Evolutionary conservation across 768 basidiomycete species (phyloP), one percentile per base, ranked within the genome.

Genomic region (Boletus rubropictus): DNA sequence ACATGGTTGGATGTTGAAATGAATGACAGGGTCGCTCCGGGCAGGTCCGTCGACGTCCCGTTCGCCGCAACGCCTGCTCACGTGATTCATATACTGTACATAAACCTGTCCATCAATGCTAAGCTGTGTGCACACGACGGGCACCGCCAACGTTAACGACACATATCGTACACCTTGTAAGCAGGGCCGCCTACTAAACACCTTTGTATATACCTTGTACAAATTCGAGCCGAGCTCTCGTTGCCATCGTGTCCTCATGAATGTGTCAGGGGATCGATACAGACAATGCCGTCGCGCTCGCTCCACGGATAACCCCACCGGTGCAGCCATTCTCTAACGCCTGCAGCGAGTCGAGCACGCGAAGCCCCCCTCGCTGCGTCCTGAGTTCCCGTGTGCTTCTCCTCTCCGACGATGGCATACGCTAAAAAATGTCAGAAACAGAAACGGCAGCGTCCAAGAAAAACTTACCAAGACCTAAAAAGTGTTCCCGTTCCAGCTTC

Each of bases 291-390:
- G 58, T 89, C 89, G 7, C 84, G 80, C 64, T 96, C 94, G 65
- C 78, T 86, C 94, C 93, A 96, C 15, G 94, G 89, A 70, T 94
- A 97, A 47, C 89, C 89, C 90, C 91, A 97, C 46, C 86, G 80
- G 57, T 92, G 88, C 38, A 97, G 68, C 86, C 86, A 95, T 59
- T 92, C 89, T 50, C 89, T 84, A 35, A 96, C 84, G 9, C 88
- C 89, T 2, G 88, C 79, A 11, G 89, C 88, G 6, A 97, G 75
- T 10, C 94, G 83, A 20, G 81, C 78, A 43, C 89, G 82, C 7
- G 89, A 89, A 3, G 89, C 81, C 22, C 91, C 91, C 32, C 92
- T 78, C 11, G 73, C 79, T 4, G 78, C 70, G 58, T 94, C 91
- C 60, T 94, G 90, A n/a, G 83, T 86, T 2, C 89, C 94, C 1